phyloP scores from a whole-genome alignment of 306 rosid species.

The Fragaria nilgerrensis region DNA sequence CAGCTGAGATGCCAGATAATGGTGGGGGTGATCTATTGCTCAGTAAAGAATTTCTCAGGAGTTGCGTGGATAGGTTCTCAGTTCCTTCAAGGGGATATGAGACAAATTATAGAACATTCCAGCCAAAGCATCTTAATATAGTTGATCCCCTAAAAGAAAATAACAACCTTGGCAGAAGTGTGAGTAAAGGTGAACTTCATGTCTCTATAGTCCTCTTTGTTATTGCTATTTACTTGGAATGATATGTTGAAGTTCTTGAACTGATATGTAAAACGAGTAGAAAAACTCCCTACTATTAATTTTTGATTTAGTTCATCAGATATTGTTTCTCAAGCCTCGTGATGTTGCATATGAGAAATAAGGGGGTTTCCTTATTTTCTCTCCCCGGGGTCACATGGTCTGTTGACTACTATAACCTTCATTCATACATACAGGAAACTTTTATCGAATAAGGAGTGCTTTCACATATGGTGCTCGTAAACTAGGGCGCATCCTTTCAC shows the following conservation, averaged over 20 bases:
- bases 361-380: neutral
- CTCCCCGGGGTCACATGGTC: neutral
- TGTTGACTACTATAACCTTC: conserved; percentile 8
- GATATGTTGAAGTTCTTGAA: neutral
- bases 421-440: conserved; percentile 41
- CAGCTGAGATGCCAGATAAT: conserved; percentile 77
- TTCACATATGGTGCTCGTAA: conserved; percentile 58
- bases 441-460: conserved; percentile 52
- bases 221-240: neutral
- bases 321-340: neutral
- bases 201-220: conserved; percentile 4
- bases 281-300: neutral
- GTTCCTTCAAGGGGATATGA: conserved; percentile 72
- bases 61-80: conserved; percentile 70
- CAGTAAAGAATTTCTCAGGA: conserved; percentile 66
- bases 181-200: conserved; percentile 60
- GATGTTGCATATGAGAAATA: neutral
- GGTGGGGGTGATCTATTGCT: conserved; percentile 61
- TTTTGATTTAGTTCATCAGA: neutral
- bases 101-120: conserved; percentile 52
- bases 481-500: conserved; percentile 42
- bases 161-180: conserved; percentile 98
- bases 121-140: conserved; percentile 79
- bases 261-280: neutral
- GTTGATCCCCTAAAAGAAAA: conserved; percentile 91